Evolutionary conservation across 345 rosid species (phyloP), one percentile per base, ranked within the genome.

Genomic region (Combretum micranthum): DNA sequence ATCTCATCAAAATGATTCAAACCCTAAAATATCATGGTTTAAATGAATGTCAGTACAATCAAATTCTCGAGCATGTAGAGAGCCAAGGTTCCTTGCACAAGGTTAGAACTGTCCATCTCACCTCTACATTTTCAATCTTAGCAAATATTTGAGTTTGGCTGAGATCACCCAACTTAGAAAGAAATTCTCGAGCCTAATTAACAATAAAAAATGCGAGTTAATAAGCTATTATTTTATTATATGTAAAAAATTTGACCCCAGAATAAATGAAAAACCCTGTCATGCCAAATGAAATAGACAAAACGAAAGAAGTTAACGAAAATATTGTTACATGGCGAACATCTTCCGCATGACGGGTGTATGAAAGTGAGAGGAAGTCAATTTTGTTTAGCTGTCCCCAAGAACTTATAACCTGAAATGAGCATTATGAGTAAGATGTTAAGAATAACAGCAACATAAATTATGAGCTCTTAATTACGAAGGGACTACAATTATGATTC

Each of bases 321-420:
- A 15, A 0, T 14, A 21, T 2, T 55, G 68, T 68, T 60, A 93
- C 99, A 22, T 76, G 86, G 69, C 99, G 96, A 60, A 93, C 97
- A 71, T 93, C 99, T 69, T 93, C 96, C 3, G 99, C 97, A 77
- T 88, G 91, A 17, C 96, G 77, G 21, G 97, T 88, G 47, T 85
- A 93, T 16, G 99, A 93, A 75, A 93, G 68, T 8, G 99, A 93
- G 55, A 93, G 90, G 69, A 93, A 88, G 71, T 93, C 97, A 10
- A 93, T 93, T 74, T 93, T 93, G 64, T 93, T 93, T 69, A 77
- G 75, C 43, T 77, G 87, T 75, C 99, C 99, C 97, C 99, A 93
- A 21, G 86, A 63, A 67, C 94, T 77, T 66, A 93, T 88, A 62
- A 83, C 87, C 97, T 93, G 74, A 62, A 66, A 51, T 32, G 9